Conservation (phyloP, 1,139 yeast genomes). For the Lodderomyces parapsilosis region DNA sequence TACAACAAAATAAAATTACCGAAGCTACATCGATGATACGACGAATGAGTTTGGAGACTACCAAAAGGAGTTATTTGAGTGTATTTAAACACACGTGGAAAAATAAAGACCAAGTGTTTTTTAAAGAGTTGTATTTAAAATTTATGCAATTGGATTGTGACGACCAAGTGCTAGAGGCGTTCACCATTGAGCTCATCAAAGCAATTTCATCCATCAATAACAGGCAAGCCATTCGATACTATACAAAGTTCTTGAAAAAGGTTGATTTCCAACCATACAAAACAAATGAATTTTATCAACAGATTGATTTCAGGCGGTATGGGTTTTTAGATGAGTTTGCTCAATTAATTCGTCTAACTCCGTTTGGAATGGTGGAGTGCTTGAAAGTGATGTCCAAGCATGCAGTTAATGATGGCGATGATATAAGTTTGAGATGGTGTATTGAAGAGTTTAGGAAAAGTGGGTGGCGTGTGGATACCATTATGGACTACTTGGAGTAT, state of each 20-base stretch:
- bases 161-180: slow-evolving; percentile 4
- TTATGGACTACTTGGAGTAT: slow-evolving; percentile 9
- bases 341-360: slow-evolving; percentile 8
- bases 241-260: slow-evolving; percentile 6
- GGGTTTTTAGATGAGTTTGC: slow-evolving; percentile 16
- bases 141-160: slow-evolving; percentile 5
- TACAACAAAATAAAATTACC: slow-evolving; percentile 23
- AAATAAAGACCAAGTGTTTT: slow-evolving; percentile 1
- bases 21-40: slow-evolving; percentile 24
- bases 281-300: not conserved
- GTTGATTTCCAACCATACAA: not conserved
- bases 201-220: slow-evolving; percentile 13
- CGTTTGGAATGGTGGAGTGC: slow-evolving; percentile 10
- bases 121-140: slow-evolving; percentile 4
- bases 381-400: slow-evolving; percentile 20
- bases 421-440: slow-evolving; percentile 28
- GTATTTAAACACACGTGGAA: slow-evolving; percentile 17
- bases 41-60: slow-evolving; percentile 19
- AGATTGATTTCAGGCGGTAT: slow-evolving; percentile 12
- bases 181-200: slow-evolving; percentile 11
- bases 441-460: slow-evolving; percentile 30
- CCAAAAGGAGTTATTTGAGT: slow-evolving; percentile 28
- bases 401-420: slow-evolving; percentile 26
- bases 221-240: slow-evolving; percentile 14
- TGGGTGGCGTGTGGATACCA: slow-evolving; percentile 30